Percentiles rank a stretch among this genome's conserved stretches.
phyloP scores from a whole-genome alignment of 208 protist genomes.

The Wallacemonas sp. region DNA sequence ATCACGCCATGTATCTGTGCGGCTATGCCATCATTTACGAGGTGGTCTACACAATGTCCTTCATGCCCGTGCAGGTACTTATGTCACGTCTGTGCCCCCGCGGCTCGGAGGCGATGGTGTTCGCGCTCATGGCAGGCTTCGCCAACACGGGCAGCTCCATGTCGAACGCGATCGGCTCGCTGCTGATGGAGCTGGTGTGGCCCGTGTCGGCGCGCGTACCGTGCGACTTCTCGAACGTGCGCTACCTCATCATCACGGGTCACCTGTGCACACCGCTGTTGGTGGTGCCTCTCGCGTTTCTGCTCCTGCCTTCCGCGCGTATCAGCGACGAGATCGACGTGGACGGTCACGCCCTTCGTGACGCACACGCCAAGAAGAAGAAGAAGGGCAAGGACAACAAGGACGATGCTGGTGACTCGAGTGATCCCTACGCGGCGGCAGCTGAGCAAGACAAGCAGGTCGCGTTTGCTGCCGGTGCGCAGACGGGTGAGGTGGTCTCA shows the following conservation, averaged over 20 bases:
- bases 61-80: slow-evolving; percentile 60
- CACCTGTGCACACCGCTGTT: slow-evolving; percentile 46
- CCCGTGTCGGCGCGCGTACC: slow-evolving; percentile 26
- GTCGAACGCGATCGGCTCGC: slow-evolving; percentile 29
- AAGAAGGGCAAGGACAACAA: slow-evolving; percentile 2
- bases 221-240: slow-evolving; percentile 68
- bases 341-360: slow-evolving; percentile 13
- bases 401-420: no score
- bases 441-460: no score
- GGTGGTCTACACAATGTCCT: slow-evolving; percentile 29
- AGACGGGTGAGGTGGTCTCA: no score
- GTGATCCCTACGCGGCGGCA: no score
- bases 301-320: slow-evolving; percentile 52
- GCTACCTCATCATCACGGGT: slow-evolving; percentile 46
- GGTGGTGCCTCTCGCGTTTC: slow-evolving; percentile 36
- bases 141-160: slow-evolving; percentile 51
- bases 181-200: slow-evolving; percentile 56
- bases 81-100: slow-evolving; percentile 79
- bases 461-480: no score
- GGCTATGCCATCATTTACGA: slow-evolving; percentile 41
- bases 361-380: background rate
- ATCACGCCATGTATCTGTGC: slow-evolving; percentile 35
- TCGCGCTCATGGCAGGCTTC: slow-evolving; percentile 70
- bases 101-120: slow-evolving; percentile 75
- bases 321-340: slow-evolving; percentile 52